These are phyloP conservation scores for Mortierella sp. DNA, from an alignment of 371 early-diverging fungal species.

Conservation along the genomic window DNA sequence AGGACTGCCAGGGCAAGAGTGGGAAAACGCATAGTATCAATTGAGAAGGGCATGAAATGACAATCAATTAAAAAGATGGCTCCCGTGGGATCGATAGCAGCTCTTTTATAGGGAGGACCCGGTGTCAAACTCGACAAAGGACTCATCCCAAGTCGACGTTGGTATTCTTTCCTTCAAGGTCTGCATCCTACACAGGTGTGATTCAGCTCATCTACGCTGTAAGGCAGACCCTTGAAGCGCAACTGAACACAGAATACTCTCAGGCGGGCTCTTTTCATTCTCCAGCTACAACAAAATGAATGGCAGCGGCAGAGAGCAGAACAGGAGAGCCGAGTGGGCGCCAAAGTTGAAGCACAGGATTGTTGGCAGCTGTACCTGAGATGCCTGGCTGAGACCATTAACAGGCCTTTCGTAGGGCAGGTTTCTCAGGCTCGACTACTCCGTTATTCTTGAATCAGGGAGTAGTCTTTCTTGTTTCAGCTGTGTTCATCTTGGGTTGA, in stretches of 20 bases:
- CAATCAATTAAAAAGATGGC: neutral
- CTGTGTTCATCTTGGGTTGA: neutral
- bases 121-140: neutral
- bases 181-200: neutral
- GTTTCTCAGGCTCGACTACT: neutral
- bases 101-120: neutral
- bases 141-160: neutral
- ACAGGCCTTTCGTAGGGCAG: neutral
- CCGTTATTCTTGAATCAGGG: neutral
- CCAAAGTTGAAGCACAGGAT: neutral
- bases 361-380: neutral
- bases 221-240: neutral
- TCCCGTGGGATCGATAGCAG: neutral
- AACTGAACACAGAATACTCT: neutral
- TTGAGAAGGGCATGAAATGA: neutral
- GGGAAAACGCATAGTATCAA: neutral
- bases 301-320: no score
- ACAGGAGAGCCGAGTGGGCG: neutral
- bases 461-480: no score
- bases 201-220: neutral
- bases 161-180: neutral
- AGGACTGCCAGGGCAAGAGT: neutral
- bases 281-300: no score
- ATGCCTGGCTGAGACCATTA: neutral
- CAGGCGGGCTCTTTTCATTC: no score